phyloP scores from a whole-genome alignment of 2,329 filamentous ascomycete species.

The Coniosporium tulheliwenetii region DNA sequence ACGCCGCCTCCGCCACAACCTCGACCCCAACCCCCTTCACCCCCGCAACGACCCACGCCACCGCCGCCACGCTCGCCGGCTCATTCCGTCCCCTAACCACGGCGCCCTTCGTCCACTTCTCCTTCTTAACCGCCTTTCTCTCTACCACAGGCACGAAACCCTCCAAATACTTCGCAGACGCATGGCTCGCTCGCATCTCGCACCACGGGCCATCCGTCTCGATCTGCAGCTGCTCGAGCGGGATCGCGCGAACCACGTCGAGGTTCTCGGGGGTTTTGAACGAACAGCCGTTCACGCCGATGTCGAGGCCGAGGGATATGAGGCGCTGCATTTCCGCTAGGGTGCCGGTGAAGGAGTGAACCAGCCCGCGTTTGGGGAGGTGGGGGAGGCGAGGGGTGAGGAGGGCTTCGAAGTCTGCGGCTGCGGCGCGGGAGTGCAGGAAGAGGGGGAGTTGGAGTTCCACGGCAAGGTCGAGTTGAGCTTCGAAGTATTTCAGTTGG shows the following conservation, averaged over 20 bases:
- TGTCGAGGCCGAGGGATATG: constrained; percentile 65
- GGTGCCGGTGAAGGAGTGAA: constrained; percentile 91
- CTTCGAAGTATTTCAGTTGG: constrained; percentile 73
- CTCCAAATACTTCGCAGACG: constrained; percentile 58
- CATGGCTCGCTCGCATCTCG: constrained; percentile 80
- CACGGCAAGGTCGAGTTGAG: constrained; percentile 65
- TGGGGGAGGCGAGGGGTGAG: constrained; percentile 47
- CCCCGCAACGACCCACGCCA: constrained; percentile 76
- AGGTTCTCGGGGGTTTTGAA: constrained; percentile 91
- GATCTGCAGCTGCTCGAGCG: constrained; percentile 69
- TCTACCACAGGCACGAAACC: constrained; percentile 18
- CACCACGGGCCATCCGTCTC: constrained; percentile 98
- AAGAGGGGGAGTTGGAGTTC: constrained; percentile 74
- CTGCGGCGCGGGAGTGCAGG: constrained; percentile 78
- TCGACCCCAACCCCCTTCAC: constrained; percentile 70
- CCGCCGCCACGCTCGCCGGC: constrained; percentile 68
- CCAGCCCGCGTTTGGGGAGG: constrained; percentile 63
- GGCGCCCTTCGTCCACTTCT: constrained; percentile 73
- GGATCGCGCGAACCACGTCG: constrained; percentile 64
- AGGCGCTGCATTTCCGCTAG: constrained; percentile 69
- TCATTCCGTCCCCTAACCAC: constrained; percentile 97
- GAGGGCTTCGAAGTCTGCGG: constrained; percentile 64
- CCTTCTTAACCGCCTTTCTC: constrained; percentile 80
- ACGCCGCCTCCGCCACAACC: constrained; percentile 73
- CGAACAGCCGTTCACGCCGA: constrained; percentile 94